Percentiles rank a stretch among this genome's conserved stretches.
Evolutionary conservation across 164 flowering plant genomes (phyloP).

Genomic region (Tetrastigma voinierianum): DNA sequence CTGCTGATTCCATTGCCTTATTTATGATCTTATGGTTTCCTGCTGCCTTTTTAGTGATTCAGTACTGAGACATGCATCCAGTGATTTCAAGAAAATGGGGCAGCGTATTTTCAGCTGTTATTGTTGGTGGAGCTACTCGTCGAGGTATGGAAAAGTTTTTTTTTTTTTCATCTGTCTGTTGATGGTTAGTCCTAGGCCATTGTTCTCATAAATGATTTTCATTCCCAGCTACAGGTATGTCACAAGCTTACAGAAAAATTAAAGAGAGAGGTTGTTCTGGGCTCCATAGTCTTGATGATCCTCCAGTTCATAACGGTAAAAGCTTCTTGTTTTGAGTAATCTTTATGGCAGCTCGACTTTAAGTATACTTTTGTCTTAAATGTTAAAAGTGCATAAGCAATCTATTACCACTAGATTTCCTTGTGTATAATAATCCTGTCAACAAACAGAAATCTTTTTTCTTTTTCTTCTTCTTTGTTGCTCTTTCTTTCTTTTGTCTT

Average conservation of each 20-base stretch:
- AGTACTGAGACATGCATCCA: slow-evolving; percentile 64
- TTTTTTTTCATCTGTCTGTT: background rate
- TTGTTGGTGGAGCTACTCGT: slow-evolving; percentile 99
- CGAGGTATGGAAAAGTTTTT: slow-evolving; percentile 53
- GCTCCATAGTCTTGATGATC: slow-evolving; percentile 93
- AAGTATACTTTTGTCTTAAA: background rate
- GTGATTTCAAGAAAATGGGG: slow-evolving; percentile 92
- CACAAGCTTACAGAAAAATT: slow-evolving; percentile 85
- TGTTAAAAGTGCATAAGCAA: too few species aligned
- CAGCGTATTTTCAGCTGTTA: slow-evolving; percentile 87
- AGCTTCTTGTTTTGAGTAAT: background rate
- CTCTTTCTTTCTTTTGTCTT: too few species aligned
- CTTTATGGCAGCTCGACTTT: background rate
- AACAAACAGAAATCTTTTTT: too few species aligned
- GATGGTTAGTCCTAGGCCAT: background rate
- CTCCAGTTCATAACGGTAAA: slow-evolving; percentile 92
- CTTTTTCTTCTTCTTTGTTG: too few species aligned
- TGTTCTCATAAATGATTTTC: slow-evolving; percentile 12
- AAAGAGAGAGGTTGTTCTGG: slow-evolving; percentile 80
- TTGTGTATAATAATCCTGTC: background rate
- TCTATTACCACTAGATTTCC: background rate
- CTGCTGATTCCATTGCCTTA: background rate
- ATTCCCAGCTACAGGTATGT: slow-evolving; percentile 71
- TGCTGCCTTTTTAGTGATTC: slow-evolving; percentile 64
- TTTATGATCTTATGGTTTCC: background rate